Evolutionary conservation across 2,329 filamentous ascomycete species (phyloP), one percentile per base, ranked within the genome.

Genomic region (Sporothrix inflata): DNA sequence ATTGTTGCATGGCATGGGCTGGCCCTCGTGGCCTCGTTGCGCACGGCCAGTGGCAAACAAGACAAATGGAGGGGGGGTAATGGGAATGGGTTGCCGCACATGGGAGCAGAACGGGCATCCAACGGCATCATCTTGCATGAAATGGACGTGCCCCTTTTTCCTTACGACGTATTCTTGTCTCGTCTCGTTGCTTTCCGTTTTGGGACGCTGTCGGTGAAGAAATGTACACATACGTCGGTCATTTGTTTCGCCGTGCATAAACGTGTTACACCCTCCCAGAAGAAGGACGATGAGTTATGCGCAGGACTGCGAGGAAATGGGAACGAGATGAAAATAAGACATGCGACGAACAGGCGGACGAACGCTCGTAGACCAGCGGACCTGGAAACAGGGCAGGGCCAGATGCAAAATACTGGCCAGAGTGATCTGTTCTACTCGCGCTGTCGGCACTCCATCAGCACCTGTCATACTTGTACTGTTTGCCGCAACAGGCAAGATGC

Each of bases 261-360:
- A 63, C 5, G 9, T 40, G 34, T 63, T 42, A 40, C 57, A 63
- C 34, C 57, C 53, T 34, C 53, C 53, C 11, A 40, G 11, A 14
- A 40, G 7, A 21, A 34, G 19, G 19, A 1, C 30, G 57, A 61
- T 12, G 34, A 24, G 12, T 63, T 42, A 63, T 63, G 57, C 57
- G 27, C 14, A 40, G 19, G n/a, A 27, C 19, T 30, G n/a, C 42
- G 9, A 60, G 55, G 55, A 9, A 9, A 69, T n/a, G 19, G 14
- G 45, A 55, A 57, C 38, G 19, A 34, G 27, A 40, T 9, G 5
- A 38, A 42, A 47, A 27, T 11, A 70, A 21, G 38, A 69, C 30
- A 69, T 69, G 67, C 67, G 67, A 69, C 69, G 69, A 63, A 51
- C 69, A 27, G 42, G 53, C 42, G 69, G 69, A 63, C 47, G 30